Percentiles rank a stretch among this genome's conserved stretches.
Conservation (phyloP, 306 rosid genomes). For the Luffa aegyptiaca region DNA sequence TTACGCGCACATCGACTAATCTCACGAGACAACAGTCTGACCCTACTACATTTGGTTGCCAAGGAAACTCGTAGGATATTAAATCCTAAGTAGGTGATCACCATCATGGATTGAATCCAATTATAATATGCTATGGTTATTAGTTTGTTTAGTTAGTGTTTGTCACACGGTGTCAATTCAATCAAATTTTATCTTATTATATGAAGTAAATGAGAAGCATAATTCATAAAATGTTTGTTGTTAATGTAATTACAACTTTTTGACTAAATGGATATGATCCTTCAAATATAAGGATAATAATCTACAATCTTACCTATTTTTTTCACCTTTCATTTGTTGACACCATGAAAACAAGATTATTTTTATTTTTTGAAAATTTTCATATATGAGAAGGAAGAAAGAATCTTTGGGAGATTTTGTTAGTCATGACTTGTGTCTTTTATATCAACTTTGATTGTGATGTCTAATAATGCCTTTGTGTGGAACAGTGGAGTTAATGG, state of each 20-base stretch:
- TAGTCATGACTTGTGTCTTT: not conserved
- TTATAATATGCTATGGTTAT: no score
- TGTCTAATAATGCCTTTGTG: not conserved
- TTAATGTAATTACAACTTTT: not conserved
- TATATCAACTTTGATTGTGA: not conserved
- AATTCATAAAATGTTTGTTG: no score
- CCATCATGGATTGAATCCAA: no score
- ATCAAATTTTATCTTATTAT: no score
- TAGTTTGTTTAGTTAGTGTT: no score
- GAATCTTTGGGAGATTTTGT: not conserved
- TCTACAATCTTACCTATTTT: not conserved
- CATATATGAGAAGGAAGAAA: not conserved
- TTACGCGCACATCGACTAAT: not conserved
- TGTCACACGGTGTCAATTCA: no score
- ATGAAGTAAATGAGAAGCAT: no score
- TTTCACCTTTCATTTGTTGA: not conserved
- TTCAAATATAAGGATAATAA: not conserved
- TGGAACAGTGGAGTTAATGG: not conserved
- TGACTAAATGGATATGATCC: not conserved
- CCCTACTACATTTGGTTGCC: not conserved
- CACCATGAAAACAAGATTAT: not conserved
- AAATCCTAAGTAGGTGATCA: no score
- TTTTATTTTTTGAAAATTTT: not conserved
- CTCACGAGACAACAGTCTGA: not conserved
- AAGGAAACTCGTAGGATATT: not conserved